Conservation (phyloP, 805 yeast species). For the Spencermartinsiella europaea region DNA sequence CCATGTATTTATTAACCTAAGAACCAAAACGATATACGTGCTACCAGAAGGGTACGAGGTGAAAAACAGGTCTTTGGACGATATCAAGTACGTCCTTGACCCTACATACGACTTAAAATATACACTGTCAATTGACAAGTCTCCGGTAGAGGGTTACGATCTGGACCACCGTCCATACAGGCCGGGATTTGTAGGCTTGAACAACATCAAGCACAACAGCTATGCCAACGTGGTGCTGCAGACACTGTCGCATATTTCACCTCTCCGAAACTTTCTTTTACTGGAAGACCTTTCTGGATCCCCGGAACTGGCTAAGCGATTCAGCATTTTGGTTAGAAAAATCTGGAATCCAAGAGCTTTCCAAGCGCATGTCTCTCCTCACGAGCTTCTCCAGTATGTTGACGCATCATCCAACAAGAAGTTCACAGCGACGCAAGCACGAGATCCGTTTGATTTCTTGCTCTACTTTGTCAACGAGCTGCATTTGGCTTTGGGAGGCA, state of each 20-base stretch:
- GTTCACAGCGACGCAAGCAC: slow-evolving; percentile 36
- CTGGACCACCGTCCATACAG: slow-evolving; percentile 42
- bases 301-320: slow-evolving; percentile 37
- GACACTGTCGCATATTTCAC: slow-evolving; percentile 47
- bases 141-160: slow-evolving; percentile 30
- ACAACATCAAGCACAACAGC: slow-evolving; percentile 46
- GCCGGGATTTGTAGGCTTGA: slow-evolving; percentile 65
- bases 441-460: slow-evolving; percentile 53
- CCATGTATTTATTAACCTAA: slow-evolving; percentile 56
- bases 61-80: slow-evolving; percentile 39
- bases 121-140: slow-evolving; percentile 32
- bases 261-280: slow-evolving; percentile 46
- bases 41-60: slow-evolving; percentile 60
- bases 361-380: slow-evolving; percentile 61
- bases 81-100: slow-evolving; percentile 46
- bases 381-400: slow-evolving; percentile 53
- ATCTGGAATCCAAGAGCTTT: slow-evolving; percentile 61
- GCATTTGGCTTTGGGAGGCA: slow-evolving; percentile 31
- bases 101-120: slow-evolving; percentile 44
- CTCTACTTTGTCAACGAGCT: slow-evolving; percentile 55
- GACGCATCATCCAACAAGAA: slow-evolving; percentile 39
- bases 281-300: slow-evolving; percentile 17
- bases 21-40: slow-evolving; percentile 44
- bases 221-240: slow-evolving; percentile 57
- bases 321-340: slow-evolving; percentile 48